Conservation (phyloP, 257 asterid genomes). For the Forsythia suspensa region DNA sequence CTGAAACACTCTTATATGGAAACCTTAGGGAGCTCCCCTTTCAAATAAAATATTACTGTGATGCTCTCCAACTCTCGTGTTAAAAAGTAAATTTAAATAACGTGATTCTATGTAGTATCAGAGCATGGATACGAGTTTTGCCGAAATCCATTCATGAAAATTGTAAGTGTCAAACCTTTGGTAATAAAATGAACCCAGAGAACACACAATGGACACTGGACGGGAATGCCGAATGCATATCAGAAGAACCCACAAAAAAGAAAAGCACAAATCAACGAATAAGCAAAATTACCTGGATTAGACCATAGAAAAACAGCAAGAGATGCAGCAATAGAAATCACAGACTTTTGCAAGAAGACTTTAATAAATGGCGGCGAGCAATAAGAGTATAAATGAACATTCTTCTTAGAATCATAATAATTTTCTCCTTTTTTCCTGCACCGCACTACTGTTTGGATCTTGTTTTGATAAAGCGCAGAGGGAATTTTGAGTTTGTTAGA, state of each 20-base stretch:
- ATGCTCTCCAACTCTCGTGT: too few species aligned
- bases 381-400: constrained; percentile 7
- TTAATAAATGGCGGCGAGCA: constrained; percentile 5
- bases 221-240: too few species aligned
- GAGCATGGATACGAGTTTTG: too few species aligned
- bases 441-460: constrained; percentile 19
- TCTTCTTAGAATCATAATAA: neutral
- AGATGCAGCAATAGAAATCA: constrained; percentile 52
- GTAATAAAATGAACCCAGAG: too few species aligned
- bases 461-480: constrained; percentile 4
- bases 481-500: constrained; percentile 21
- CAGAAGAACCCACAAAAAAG: neutral
- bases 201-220: too few species aligned
- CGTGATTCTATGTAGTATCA: too few species aligned
- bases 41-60: too few species aligned
- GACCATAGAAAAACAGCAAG: constrained; percentile 52
- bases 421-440: constrained; percentile 30
- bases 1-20: too few species aligned
- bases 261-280: constrained; percentile 20
- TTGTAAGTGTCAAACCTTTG: too few species aligned
- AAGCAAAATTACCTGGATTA: constrained; percentile 44
- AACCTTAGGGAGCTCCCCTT: too few species aligned
- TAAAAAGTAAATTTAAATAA: too few species aligned
- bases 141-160: too few species aligned
- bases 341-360: constrained; percentile 28